Base-by-base conservation (phyloP, 768 basidiomycete genomes). In the Boletus coccyginus region DNA sequence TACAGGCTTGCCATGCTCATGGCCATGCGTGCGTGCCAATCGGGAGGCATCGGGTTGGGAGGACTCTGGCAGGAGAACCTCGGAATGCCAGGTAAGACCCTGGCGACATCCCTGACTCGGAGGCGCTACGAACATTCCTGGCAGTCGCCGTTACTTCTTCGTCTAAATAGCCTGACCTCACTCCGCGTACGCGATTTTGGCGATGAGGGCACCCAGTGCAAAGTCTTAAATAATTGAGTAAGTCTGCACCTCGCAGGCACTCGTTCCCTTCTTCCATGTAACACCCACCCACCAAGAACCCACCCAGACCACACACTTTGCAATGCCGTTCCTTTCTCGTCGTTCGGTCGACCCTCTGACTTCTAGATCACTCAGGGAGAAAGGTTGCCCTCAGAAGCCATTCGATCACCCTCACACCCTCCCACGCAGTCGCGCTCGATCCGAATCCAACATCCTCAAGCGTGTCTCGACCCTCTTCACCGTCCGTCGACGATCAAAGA, bases 241-340 rank as follows among this genome's bases (percentile, higher is more conserved):
- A 46, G 48, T 61, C 35, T 39, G 21, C 40, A 21, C n/a, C 42
- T 38, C 8, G 43, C 31, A 33, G 46, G 52, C 27, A 16, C 24
- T 32, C 40, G 5, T 17, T 38, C 55, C 41, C 24, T 53, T 42
- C 29, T 61, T 58, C 60, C 24, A 65, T 63, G 67, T 65, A 56
- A 53, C 55, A 41, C 27, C 53, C 50, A 40, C 43, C 50, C 16
- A 35, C 56, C 53, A 38, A 52, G 27, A 24, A 24, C 7, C 52
- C 17, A 38, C n/a, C 17, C 46, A 19, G 45, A 31, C 14, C 39
- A 12, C 56, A 39, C 46, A 52, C 33, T 12, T 44, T 16, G 33
- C 46, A 50, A 70, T 71, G 70, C 58, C 52, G 14, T 71, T 72
- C 61, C 65, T 71, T 60, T 61, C 65, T 33, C 65, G 71, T 46